Conservation (phyloP, 306 rosid species). For the Quercus mongolica region DNA sequence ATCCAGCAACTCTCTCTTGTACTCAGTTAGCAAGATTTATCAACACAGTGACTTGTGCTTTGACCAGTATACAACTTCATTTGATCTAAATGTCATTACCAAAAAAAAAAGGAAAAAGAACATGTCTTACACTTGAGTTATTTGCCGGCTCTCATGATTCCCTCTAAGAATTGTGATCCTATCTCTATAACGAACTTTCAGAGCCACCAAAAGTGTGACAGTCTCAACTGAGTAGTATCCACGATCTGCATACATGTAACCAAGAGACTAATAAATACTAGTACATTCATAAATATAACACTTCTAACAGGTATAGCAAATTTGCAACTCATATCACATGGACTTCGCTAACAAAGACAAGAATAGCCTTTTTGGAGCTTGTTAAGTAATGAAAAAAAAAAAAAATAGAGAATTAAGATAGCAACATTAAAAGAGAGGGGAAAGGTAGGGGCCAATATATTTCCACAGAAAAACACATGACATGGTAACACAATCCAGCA, state of each 20-base stretch:
- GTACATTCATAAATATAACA: constrained; percentile 12
- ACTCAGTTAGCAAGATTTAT: constrained; percentile 1
- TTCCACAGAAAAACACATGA: neutral
- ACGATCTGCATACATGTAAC: constrained; percentile 54
- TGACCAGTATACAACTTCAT: neutral
- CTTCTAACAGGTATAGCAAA: neutral
- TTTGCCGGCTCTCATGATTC: constrained; percentile 96
- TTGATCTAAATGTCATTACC: neutral
- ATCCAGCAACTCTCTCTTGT: neutral
- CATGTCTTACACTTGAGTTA: constrained; percentile 93
- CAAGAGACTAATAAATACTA: constrained; percentile 28
- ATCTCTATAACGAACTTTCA: constrained; percentile 97
- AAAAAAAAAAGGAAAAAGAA: neutral
- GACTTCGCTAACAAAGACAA: neutral
- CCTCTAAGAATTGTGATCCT: constrained; percentile 98
- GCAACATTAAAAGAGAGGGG: neutral
- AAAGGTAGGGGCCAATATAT: neutral
- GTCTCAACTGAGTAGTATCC: constrained; percentile 90
- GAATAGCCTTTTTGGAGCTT: neutral
- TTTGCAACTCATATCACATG: neutral
- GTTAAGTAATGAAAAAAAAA: neutral
- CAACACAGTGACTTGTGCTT: constrained; percentile 5
- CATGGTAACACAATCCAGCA: neutral
- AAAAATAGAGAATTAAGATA: neutral
- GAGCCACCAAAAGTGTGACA: constrained; percentile 88